Base-by-base conservation (phyloP, 805 yeast species). In the Ogataea allantospora region DNA sequence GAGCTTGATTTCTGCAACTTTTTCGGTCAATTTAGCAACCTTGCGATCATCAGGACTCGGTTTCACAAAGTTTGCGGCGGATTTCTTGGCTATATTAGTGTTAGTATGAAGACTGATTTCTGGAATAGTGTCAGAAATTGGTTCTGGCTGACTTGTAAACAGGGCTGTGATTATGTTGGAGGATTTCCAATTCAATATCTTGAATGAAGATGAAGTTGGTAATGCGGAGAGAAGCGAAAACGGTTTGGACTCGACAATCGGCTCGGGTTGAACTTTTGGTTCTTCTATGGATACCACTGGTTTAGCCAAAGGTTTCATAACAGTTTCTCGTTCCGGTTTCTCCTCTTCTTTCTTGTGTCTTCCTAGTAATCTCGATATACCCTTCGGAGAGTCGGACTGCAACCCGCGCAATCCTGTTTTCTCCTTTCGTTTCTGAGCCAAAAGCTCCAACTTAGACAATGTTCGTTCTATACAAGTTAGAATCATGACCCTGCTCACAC, bases 1-100 rank as follows among this genome's bases (percentile, higher is more conserved):
- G 20, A 53, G 29, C 14, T 49, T 38, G 26, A 62, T 47, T 18
- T 54, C 45, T 2, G 57, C 34, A 14, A 59, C 43, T 16, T 53
- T 48, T 16, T 46, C 45, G 7, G 59, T 37, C n/a, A 60, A 27
- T 5, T 57, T 55, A 4, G 62, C 57, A 11, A 49, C 42, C 7
- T 44, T 40, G 20, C 51, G 52, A 17, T 88, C 96, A 63, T 89
- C 97, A 5, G 96, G 96, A 49, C 95, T 83, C 11, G 88, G 88
- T 44, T 70, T 67, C 9, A 62, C 57, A 48, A 87, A 87, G 48
- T 78, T 82, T 30, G 68, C 53, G 32, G 70, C 66, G 2, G 74
- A 71, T 58, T 66, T 70, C 46, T 57, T 58, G 30, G 66, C 68
- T 52, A 67, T 49, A 40, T 65, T 53, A 11, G 51, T 27, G 71